These are phyloP conservation scores for Neofusicoccum umdonicola DNA, from an alignment of 2,329 filamentous ascomycete genomes.

Conservation along the genomic window DNA sequence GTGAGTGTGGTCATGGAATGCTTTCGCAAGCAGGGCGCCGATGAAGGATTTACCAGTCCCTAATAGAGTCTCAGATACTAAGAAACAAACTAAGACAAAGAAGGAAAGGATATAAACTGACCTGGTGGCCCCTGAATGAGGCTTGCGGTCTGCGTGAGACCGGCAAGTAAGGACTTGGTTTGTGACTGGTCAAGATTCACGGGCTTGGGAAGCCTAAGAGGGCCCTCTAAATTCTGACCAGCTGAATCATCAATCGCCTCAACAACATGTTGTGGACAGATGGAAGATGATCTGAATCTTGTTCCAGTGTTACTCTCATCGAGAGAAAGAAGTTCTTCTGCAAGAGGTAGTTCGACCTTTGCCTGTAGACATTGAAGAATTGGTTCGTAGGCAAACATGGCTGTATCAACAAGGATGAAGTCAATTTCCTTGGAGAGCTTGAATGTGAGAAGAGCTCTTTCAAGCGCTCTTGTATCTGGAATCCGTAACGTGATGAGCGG, in stretches of 20 bases:
- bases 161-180: slow-evolving; percentile 53
- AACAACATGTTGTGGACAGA: not conserved
- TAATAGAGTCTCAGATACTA: slow-evolving; percentile 27
- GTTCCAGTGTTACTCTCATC: not conserved
- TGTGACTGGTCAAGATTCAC: slow-evolving; percentile 56
- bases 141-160: slow-evolving; percentile 54
- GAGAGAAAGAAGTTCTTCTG: slow-evolving; percentile 49
- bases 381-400: slow-evolving; percentile 68
- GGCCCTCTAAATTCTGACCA: slow-evolving; percentile 29
- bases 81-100: not conserved
- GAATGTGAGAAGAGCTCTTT: slow-evolving; percentile 48
- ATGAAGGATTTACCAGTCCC: slow-evolving; percentile 76
- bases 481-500: slow-evolving; percentile 56
- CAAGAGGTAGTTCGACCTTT: slow-evolving; percentile 56
- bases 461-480: slow-evolving; percentile 45
- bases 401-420: slow-evolving; percentile 52
- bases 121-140: slow-evolving; percentile 73
- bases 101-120: slow-evolving; percentile 31
- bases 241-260: slow-evolving; percentile 19
- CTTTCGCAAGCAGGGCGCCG: slow-evolving; percentile 61
- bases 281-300: not conserved
- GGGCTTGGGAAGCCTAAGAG: slow-evolving; percentile 29
- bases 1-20: slow-evolving; percentile 49
- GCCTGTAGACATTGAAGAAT: slow-evolving; percentile 60
- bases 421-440: slow-evolving; percentile 22